A percentile compares a stretch with the other conserved stretches of the same genome.
phyloP scores from a whole-genome alignment of 257 asterid genomes.

The Rauvolfia tetraphylla region DNA sequence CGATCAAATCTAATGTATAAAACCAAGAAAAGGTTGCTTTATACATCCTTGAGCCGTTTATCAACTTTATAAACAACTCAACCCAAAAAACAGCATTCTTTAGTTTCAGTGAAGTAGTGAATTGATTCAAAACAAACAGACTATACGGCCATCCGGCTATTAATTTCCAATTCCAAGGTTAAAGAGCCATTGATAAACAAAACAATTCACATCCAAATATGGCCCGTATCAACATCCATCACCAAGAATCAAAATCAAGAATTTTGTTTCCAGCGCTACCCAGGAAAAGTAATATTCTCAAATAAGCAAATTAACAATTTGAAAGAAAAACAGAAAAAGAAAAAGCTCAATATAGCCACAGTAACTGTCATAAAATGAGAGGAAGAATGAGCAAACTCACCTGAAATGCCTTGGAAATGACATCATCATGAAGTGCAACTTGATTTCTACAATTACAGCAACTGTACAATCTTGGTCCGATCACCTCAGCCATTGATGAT shows the following conservation, averaged over 20 bases:
- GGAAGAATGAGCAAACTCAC: constrained; percentile 23
- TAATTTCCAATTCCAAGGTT: background rate
- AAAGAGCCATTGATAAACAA: background rate
- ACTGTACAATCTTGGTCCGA: constrained; percentile 54
- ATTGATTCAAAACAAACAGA: no score
- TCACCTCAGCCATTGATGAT: constrained; percentile 44
- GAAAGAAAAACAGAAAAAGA: background rate
- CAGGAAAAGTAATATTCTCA: background rate
- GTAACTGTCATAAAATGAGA: background rate
- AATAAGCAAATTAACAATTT: background rate
- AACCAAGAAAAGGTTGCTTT: background rate
- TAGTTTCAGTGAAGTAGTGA: background rate
- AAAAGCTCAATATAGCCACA: background rate
- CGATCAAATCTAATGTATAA: background rate
- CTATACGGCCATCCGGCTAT: background rate
- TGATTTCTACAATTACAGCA: constrained; percentile 57
- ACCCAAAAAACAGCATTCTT: background rate
- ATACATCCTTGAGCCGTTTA: background rate
- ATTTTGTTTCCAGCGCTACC: background rate
- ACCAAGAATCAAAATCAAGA: background rate
- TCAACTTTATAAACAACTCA: background rate
- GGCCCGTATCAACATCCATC: background rate
- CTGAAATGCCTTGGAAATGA: constrained; percentile 90
- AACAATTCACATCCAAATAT: background rate
- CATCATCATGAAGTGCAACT: constrained; percentile 70